These are phyloP conservation scores for Ogataea haglerorum DNA, from an alignment of 805 yeast species.

Conservation along the genomic window DNA sequence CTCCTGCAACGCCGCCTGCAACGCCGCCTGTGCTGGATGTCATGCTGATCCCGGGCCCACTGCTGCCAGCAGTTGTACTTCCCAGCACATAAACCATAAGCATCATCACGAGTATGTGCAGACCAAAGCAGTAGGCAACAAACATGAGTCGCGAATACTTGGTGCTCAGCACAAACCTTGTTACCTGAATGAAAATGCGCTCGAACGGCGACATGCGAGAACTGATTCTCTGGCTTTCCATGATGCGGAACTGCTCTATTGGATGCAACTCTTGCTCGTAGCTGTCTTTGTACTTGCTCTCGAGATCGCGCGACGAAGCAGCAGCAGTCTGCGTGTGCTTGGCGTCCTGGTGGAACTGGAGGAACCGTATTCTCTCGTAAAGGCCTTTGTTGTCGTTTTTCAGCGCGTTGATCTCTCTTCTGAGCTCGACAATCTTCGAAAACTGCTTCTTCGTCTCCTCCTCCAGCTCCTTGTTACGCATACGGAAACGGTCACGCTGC, in stretches of 20 bases:
- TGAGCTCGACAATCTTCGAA: slow-evolving; percentile 53
- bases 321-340: slow-evolving; percentile 19
- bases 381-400: slow-evolving; percentile 74
- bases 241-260: slow-evolving; percentile 72
- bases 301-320: slow-evolving; percentile 40
- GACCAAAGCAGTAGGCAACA: slow-evolving; percentile 65
- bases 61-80: slow-evolving; percentile 12
- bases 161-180: slow-evolving; percentile 73
- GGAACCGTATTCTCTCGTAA: slow-evolving; percentile 71
- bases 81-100: slow-evolving; percentile 53
- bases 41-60: slow-evolving; percentile 9
- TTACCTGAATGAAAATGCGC: slow-evolving; percentile 66
- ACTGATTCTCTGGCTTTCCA: slow-evolving; percentile 72
- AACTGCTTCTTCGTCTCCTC: slow-evolving; percentile 66
- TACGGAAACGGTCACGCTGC: slow-evolving; percentile 90
- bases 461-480: slow-evolving; percentile 79
- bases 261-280: slow-evolving; percentile 83
- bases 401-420: slow-evolving; percentile 58
- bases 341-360: slow-evolving; percentile 48
- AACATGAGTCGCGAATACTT: slow-evolving; percentile 69
- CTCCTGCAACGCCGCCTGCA: slow-evolving; percentile 16
- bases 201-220: slow-evolving; percentile 75
- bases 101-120: slow-evolving; percentile 71
- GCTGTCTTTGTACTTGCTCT: slow-evolving; percentile 54
- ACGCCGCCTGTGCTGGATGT: slow-evolving; percentile 29